A percentile compares a stretch with the other conserved stretches of the same genome.
Conservation (phyloP, 371 early-diverging fungal species). For the Gilbertella persicaria region DNA sequence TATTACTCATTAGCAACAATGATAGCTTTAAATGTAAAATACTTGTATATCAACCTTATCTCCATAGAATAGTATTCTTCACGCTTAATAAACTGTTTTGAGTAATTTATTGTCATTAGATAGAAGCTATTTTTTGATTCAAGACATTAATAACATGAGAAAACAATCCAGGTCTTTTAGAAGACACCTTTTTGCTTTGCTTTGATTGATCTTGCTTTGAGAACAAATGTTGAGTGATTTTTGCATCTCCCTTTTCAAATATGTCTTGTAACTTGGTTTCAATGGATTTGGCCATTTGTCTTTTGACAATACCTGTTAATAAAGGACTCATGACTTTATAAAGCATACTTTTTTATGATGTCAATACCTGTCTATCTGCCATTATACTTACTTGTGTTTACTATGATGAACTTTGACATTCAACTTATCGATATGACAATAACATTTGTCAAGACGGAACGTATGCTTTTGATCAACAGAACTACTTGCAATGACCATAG, state of each 20-base stretch:
- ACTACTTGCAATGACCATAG: slow-evolving; percentile 33
- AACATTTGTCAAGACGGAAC: slow-evolving; percentile 34
- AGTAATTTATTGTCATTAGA: too few species aligned
- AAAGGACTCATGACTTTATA: slow-evolving; percentile 52
- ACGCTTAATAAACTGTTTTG: too few species aligned
- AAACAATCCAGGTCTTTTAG: slow-evolving; percentile 45
- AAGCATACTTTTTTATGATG: background rate
- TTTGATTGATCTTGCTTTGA: background rate
- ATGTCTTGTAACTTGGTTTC: slow-evolving; percentile 43
- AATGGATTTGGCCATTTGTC: slow-evolving; percentile 49
- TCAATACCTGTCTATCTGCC: background rate
- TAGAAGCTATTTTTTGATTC: slow-evolving; percentile 17
- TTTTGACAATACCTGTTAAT: slow-evolving; percentile 46
- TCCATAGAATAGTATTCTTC: too few species aligned
- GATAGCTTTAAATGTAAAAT: too few species aligned
- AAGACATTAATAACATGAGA: slow-evolving; percentile 22
- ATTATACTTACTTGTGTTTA: slow-evolving; percentile 41
- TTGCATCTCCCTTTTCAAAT: slow-evolving; percentile 37
- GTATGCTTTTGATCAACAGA: slow-evolving; percentile 28
- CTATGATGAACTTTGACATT: slow-evolving; percentile 51
- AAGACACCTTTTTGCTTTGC: slow-evolving; percentile 35
- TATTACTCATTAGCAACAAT: too few species aligned
- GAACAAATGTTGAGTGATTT: slow-evolving; percentile 30
- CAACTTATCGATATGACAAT: slow-evolving; percentile 49
- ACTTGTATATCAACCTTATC: too few species aligned